These are phyloP conservation scores for Sicyos baderoa DNA, from an alignment of 306 rosid species.

Conservation along the genomic window DNA sequence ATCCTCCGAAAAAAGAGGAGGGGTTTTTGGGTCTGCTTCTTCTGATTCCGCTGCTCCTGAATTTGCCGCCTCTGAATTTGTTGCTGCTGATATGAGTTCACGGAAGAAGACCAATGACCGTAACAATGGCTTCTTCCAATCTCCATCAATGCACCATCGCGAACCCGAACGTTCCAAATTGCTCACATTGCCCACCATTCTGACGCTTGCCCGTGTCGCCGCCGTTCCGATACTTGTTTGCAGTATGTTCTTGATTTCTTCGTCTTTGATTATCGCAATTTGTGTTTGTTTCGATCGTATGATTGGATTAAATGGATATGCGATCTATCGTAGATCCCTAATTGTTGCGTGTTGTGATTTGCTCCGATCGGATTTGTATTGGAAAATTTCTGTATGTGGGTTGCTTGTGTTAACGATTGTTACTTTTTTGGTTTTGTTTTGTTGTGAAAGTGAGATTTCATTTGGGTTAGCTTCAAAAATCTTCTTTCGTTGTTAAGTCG, in stretches of 20 bases:
- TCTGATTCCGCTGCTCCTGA: constrained; percentile 18
- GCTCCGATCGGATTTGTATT: neutral
- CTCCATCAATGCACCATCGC: constrained; percentile 23
- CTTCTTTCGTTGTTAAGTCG: too few relatives aligned
- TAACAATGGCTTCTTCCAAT: constrained; percentile 26
- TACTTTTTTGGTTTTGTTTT: too few relatives aligned
- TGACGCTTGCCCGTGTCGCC: constrained; percentile 89
- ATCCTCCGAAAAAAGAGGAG: constrained; percentile 23
- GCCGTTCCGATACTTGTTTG: constrained; percentile 72
- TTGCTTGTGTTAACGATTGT: too few relatives aligned
- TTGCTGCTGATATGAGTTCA: constrained; percentile 44
- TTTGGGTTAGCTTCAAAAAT: too few relatives aligned
- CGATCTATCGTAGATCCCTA: neutral
- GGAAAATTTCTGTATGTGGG: neutral
- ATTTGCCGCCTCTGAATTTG: constrained; percentile 35
- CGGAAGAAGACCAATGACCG: constrained; percentile 31
- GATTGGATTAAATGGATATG: neutral
- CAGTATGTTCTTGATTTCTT: constrained; percentile 31
- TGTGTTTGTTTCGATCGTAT: neutral
- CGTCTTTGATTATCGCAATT: constrained; percentile 16
- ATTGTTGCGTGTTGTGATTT: neutral
- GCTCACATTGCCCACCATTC: constrained; percentile 79
- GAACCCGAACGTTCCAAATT: constrained; percentile 41
- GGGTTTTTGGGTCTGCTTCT: constrained; percentile 22
- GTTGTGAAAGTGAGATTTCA: too few relatives aligned